Conservation (phyloP, 352 stramenopile species). For the Phytopythium litorale region DNA sequence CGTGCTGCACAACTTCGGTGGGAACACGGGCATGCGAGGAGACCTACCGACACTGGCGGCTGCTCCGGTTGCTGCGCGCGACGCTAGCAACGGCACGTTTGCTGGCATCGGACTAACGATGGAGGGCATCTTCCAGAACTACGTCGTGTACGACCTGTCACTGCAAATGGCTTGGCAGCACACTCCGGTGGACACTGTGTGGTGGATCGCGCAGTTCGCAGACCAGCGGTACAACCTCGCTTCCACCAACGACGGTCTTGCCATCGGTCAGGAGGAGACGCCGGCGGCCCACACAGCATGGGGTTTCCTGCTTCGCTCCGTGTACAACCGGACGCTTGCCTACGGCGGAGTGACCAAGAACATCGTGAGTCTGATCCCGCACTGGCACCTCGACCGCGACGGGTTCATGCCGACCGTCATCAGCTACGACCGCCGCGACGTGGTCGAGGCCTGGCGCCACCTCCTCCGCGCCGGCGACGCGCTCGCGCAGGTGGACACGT, state of each 20-base stretch:
- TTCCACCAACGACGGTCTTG: background rate
- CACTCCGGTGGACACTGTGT: conserved; percentile 29
- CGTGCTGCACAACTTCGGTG: conserved; percentile 83
- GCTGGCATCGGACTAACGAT: conserved; percentile 73
- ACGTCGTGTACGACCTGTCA: conserved; percentile 77
- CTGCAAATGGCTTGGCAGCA: conserved; percentile 71
- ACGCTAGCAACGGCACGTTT: conserved; percentile 61
- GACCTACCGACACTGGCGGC: conserved; percentile 57
- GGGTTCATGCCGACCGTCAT: conserved; percentile 75
- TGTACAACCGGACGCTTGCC: conserved; percentile 69
- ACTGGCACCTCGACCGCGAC: conserved; percentile 59
- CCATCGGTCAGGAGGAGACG: background rate
- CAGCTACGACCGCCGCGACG: conserved; percentile 63
- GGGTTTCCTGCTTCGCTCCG: conserved; percentile 43
- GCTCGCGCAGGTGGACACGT: conserved; percentile 46
- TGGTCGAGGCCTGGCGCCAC: conserved; percentile 53
- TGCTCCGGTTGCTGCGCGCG: conserved; percentile 41
- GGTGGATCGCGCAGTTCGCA: conserved; percentile 54
- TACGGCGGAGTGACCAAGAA: conserved; percentile 77
- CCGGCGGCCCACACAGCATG: conserved; percentile 31
- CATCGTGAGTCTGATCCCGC: conserved; percentile 58
- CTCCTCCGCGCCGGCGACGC: conserved; percentile 38
- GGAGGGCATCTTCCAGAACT: conserved; percentile 88
- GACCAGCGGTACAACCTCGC: conserved; percentile 52
- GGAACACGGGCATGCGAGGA: conserved; percentile 68